Base-by-base conservation (phyloP, 2,329 filamentous ascomycete genomes). In the Hypoxylon sp. region DNA sequence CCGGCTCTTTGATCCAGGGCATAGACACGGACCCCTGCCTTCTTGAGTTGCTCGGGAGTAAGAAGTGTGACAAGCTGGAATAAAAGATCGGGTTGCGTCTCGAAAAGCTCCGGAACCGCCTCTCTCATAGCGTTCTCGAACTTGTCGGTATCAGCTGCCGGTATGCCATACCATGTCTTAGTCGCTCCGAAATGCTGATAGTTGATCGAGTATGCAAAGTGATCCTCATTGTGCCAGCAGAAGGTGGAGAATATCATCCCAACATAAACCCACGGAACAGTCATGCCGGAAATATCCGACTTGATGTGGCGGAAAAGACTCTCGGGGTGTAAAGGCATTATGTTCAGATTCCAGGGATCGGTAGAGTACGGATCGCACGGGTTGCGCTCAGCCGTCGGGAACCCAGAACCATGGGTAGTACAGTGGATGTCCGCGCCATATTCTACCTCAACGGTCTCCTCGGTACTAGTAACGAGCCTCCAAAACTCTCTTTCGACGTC, bases 191-290 rank as follows among this genome's bases (percentile, higher is more conserved):
- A 97, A 74, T 99, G 96, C 77, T 99, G 96, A 74, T 98, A 99
- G 72, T 99, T 99, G 55, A 96, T 92, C 0, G 96, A 99, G 77
- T 98, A 99, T 1, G 96, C 91, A 76, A 97, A 97, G 76, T 99
- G 96, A 74, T 99, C 96, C 75, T 99, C 96, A 69, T 97, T 97
- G 78, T 99, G 96, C 96, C 96, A 99, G 79, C 96, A 99, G 76
- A 99, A 99, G 0, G 96, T 98, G 0, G 96, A 99, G 77, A 99
- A 99, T 39, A 97, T 96, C 96, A 99, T 99, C 67, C 96, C 96
- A 3, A 99, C 96, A 76, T 99, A 99, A 2, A 99, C 89, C 96
- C 96, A 99, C 0, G 96, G 96, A 6, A 99, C 95, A 0, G 96
- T 99, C 96, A 99, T 99, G 37, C 96, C 96, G 1, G 96, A 98